Evolutionary conservation across 2,329 filamentous ascomycete species (phyloP).

Genomic region (Alternaria conjuncta): DNA sequence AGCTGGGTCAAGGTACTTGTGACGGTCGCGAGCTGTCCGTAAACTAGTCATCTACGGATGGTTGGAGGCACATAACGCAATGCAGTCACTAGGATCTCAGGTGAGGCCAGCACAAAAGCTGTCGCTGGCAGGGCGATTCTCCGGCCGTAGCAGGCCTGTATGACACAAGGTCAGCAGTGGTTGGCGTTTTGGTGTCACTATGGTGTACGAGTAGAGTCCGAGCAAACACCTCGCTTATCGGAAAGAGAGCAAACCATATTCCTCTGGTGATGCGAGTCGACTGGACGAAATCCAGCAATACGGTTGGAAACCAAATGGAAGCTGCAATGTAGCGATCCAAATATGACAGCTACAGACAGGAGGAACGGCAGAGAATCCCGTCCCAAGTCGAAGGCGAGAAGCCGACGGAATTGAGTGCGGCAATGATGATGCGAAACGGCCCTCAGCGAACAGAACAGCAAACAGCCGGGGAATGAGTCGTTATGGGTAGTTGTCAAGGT

Average conservation of each 20-base stretch:
- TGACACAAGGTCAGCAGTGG: background rate
- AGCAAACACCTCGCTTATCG: constrained; percentile 3
- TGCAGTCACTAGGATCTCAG: background rate
- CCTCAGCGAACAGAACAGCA: background rate
- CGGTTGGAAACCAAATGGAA: background rate
- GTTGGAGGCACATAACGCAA: background rate
- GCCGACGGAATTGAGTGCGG: background rate
- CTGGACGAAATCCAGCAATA: background rate
- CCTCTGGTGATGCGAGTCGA: background rate
- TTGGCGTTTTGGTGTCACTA: constrained; percentile 2
- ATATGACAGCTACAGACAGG: background rate
- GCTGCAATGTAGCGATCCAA: background rate
- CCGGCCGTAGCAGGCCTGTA: background rate
- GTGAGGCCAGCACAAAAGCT: background rate
- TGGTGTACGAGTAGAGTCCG: background rate
- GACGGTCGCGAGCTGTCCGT: background rate
- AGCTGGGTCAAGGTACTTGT: background rate
- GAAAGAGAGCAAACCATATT: background rate
- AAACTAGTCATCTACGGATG: background rate
- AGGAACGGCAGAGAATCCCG: background rate
- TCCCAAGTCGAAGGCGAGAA: background rate
- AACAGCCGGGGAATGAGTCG: background rate
- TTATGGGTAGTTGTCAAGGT: background rate
- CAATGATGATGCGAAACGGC: background rate
- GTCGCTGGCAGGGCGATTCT: background rate